Conservation (phyloP, 1,139 yeast genomes). For the Yamadazyma diospyri region DNA sequence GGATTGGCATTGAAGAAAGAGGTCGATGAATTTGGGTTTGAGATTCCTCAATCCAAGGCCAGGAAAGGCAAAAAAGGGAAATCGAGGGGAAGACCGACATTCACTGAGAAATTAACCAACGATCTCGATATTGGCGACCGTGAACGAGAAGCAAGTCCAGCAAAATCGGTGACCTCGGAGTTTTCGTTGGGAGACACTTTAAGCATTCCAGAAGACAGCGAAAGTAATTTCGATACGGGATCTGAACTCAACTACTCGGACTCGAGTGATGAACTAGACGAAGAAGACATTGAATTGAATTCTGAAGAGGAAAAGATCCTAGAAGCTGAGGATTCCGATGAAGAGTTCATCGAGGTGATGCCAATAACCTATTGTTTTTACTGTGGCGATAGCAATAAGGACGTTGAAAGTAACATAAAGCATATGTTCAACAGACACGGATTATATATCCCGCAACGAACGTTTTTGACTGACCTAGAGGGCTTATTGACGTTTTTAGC, state of each 20-base stretch:
- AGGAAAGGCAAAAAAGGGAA: conserved; percentile 10
- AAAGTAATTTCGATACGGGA: conserved; percentile 43
- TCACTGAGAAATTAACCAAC: neutral
- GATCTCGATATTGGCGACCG: conserved; percentile 5
- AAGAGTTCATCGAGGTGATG: conserved; percentile 19
- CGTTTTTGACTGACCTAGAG: conserved; percentile 36
- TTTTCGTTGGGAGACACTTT: conserved; percentile 51
- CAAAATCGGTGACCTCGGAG: conserved; percentile 51
- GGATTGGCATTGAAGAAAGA: conserved; percentile 27
- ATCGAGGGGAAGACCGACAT: conserved; percentile 6
- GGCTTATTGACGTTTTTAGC: conserved; percentile 46
- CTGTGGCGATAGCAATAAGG: conserved; percentile 36
- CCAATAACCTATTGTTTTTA: conserved; percentile 40
- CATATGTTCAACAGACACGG: conserved; percentile 52
- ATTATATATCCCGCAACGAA: conserved; percentile 47
- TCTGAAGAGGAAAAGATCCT: conserved; percentile 25
- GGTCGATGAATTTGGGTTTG: conserved; percentile 69
- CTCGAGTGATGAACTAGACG: conserved; percentile 15
- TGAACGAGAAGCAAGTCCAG: conserved; percentile 47
- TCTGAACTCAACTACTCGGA: conserved; percentile 20
- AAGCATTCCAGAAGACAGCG: conserved; percentile 18
- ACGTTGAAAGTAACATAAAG: conserved; percentile 39
- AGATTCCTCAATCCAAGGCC: conserved; percentile 18
- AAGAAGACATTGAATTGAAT: conserved; percentile 13
- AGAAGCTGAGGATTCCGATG: conserved; percentile 24